Base-by-base conservation (phyloP, 768 basidiomycete genomes). In the Termitomyces sp. region DNA sequence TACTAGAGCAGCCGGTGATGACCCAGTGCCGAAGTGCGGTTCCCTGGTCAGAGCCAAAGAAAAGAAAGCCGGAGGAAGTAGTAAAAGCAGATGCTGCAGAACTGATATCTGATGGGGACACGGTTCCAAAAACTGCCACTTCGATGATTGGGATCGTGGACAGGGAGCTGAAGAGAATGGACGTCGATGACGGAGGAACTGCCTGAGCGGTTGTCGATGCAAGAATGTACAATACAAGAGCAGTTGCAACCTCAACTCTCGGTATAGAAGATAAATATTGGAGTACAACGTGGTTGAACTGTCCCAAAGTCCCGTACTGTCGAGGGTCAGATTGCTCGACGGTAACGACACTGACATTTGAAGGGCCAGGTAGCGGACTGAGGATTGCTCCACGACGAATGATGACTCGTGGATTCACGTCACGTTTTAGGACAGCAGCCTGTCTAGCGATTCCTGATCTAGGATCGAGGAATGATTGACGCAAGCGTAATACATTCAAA, bases 121-220 rank as follows among this genome's bases (percentile, higher is more conserved):
- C 69, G 15, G 79, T 74, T 7, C 87, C 88, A 68, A 89, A 88
- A n/a, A 89, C 67, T 1, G 85, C 86, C 4, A 87, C 84, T 70
- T 88, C 87, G 39, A 90, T 67, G 1, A 73, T 62, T 24, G 86
- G 88, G 49, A 89, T 73, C 1, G 73, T 67, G 12, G 76, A 63
- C n/a, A 87, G 66, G 3, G 78, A 74, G 55, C 73, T 67, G 57
- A 73, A 78, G 6, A 85, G 71, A 15, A 71, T 44, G 11, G 82
- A 76, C 28, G 74, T 66, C 20, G 71, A 71, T 4, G 74, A 65
- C 4, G 84, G 83, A 8, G 84, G 81, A 12, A 73, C 69, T 15
- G 74, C 71, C 11, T 71, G 66, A 16, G 70, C 69, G 5, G 75
- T 73, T 4, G 65, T 60, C 2, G 70, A 67, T 38, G 59, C 50